These are phyloP conservation scores for Trametes maxima DNA, from an alignment of 768 basidiomycete species.

Conservation along the genomic window DNA sequence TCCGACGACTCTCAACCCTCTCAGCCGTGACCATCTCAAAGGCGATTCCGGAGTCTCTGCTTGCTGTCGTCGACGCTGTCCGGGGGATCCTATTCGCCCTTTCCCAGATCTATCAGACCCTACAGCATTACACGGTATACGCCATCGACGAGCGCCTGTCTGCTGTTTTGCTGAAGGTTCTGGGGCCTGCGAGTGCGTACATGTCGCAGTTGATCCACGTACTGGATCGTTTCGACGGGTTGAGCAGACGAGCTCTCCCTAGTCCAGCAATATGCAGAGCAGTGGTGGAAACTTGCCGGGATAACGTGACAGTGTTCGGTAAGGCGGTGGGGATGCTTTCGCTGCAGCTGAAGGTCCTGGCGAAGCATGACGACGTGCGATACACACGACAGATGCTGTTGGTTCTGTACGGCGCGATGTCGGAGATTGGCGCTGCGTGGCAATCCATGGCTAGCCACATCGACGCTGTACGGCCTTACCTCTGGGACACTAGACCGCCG, in stretches of 20 bases:
- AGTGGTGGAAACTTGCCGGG: slow-evolving; percentile 81
- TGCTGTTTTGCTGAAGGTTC: slow-evolving; percentile 77
- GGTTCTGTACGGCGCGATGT: slow-evolving; percentile 86
- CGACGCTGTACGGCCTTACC: slow-evolving; percentile 65
- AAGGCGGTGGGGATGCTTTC: slow-evolving; percentile 86
- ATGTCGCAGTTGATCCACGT: slow-evolving; percentile 85
- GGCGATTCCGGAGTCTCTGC: slow-evolving; percentile 69
- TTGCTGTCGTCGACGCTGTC: slow-evolving; percentile 80
- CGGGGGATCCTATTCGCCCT: slow-evolving; percentile 91
- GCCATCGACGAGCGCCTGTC: slow-evolving; percentile 83
- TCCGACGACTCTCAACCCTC: slow-evolving; percentile 84
- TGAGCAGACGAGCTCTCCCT: slow-evolving; percentile 69
- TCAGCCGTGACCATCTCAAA: slow-evolving; percentile 61
- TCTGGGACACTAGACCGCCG: slow-evolving; percentile 48
- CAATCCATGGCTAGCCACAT: slow-evolving; percentile 70
- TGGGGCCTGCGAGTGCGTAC: slow-evolving; percentile 81
- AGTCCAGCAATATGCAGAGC: slow-evolving; percentile 71
- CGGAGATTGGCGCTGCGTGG: slow-evolving; percentile 90
- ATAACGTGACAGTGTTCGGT: slow-evolving; percentile 80
- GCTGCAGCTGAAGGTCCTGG: slow-evolving; percentile 78
- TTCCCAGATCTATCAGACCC: slow-evolving; percentile 86
- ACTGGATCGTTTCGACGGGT: slow-evolving; percentile 88
- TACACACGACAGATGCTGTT: slow-evolving; percentile 86
- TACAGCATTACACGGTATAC: slow-evolving; percentile 85
- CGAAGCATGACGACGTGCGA: slow-evolving; percentile 76